These are phyloP conservation scores for Leptomonas seymouri DNA, from an alignment of 208 protist genomes.

Conservation along the genomic window DNA sequence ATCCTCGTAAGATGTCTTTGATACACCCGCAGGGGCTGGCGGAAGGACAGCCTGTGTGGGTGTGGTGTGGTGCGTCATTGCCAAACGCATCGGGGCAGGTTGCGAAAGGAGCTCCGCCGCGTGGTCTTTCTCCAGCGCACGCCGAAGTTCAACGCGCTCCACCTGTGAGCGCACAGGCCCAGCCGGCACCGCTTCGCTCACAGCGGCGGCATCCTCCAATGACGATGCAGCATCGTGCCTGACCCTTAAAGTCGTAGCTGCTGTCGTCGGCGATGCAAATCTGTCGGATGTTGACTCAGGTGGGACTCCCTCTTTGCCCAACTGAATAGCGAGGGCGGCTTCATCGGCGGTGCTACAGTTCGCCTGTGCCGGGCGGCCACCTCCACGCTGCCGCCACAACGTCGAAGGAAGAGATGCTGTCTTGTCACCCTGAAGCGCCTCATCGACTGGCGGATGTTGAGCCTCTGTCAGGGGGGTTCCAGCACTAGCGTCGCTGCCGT, in stretches of 20 bases:
- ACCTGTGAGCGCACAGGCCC: too few species aligned
- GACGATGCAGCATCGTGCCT: too few species aligned
- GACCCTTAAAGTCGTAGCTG: neutral
- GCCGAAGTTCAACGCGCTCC: too few species aligned
- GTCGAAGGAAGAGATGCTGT: neutral
- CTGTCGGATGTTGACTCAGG: neutral
- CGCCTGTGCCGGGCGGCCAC: too few species aligned
- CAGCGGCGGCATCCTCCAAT: too few species aligned
- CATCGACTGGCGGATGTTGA: too few species aligned
- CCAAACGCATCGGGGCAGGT: too few species aligned
- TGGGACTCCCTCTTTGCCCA: neutral
- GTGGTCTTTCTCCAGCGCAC: too few species aligned
- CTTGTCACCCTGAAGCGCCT: too few species aligned
- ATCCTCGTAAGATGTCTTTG: slow-evolving; percentile 6
- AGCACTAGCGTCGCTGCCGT: neutral
- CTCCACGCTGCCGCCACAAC: neutral
- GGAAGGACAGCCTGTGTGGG: neutral
- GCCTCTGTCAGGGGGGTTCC: too few species aligned
- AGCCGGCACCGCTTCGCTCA: too few species aligned
- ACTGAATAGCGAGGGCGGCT: slow-evolving; percentile 1
- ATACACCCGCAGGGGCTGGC: neutral
- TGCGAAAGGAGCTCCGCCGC: too few species aligned
- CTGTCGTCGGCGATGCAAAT: neutral
- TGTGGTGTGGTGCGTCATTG: neutral
- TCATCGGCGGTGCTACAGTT: neutral